Percentiles rank a stretch among this genome's conserved stretches.
phyloP scores from a whole-genome alignment of 139 green algal genomes.

The Deuterostichococcus epilithicus region DNA sequence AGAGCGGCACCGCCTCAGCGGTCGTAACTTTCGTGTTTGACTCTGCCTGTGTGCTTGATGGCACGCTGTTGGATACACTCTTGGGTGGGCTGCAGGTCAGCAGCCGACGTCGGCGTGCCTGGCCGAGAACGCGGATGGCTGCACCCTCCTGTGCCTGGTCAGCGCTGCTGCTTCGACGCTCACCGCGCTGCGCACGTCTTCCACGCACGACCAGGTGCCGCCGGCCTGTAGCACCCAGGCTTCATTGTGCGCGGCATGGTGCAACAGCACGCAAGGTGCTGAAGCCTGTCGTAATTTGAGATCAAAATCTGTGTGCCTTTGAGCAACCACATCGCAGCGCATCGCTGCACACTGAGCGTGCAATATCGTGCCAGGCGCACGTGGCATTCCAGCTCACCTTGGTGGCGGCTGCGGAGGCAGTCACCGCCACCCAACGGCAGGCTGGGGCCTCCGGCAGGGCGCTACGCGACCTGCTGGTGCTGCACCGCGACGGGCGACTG shows the following conservation, averaged over 20 bases:
- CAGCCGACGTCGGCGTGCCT: conserved; percentile 7
- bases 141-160: conserved; percentile 42
- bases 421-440: conserved; percentile 26
- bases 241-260: too few species aligned
- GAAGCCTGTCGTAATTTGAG: too few species aligned
- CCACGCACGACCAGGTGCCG: not conserved
- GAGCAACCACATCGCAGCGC: too few species aligned
- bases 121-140: conserved; percentile 31
- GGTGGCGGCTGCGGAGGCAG: conserved; percentile 24
- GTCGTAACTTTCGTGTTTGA: too few species aligned
- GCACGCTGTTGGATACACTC: conserved; percentile 1
- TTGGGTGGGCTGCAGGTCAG: conserved; percentile 17
- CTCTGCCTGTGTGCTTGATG: too few species aligned
- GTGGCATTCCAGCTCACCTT: conserved; percentile 42
- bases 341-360: not conserved
- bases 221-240: too few species aligned
- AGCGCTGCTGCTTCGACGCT: conserved; percentile 8
- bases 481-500: conserved; percentile 37
- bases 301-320: too few species aligned
- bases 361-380: conserved; percentile 18
- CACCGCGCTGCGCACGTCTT: conserved; percentile 22
- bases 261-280: too few species aligned
- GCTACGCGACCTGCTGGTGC: conserved; percentile 47
- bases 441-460: not conserved
- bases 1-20: too few species aligned